These are phyloP conservation scores for Nepenthes alata DNA, from an alignment of 179 eudicot genomes.

Conservation along the genomic window DNA sequence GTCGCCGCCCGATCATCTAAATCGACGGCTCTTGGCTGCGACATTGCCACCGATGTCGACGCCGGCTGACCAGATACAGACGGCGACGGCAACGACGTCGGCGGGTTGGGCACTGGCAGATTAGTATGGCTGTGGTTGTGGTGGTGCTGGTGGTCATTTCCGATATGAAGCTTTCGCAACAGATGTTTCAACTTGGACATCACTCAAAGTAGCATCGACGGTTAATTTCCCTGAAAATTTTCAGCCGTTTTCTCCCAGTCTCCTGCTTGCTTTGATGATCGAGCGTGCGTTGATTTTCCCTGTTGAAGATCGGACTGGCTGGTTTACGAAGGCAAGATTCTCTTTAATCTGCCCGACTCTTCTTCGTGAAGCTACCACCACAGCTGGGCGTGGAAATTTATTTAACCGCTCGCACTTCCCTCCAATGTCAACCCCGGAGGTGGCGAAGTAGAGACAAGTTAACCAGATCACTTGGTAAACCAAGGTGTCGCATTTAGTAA, in stretches of 20 bases:
- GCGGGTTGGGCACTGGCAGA: constrained; percentile 2
- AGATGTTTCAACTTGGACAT: constrained; percentile 97
- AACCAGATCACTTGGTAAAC: no score
- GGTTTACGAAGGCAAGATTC: neutral
- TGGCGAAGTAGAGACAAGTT: neutral
- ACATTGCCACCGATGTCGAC: constrained; percentile 10
- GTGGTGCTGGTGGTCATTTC: constrained; percentile 31
- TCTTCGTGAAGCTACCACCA: neutral
- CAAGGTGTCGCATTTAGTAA: no score
- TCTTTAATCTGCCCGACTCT: neutral
- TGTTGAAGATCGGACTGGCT: neutral
- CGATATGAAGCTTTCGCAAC: constrained; percentile 85
- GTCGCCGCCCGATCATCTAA: constrained; percentile 17
- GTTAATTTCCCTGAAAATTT: neutral
- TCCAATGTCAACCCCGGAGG: neutral
- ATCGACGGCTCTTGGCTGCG: constrained; percentile 13
- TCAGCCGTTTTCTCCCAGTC: neutral
- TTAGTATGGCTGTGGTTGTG: constrained; percentile 21
- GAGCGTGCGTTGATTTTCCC: neutral
- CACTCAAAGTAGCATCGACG: constrained; percentile 28
- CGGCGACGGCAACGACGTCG: constrained; percentile 12
- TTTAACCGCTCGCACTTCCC: neutral
- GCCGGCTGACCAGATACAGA: constrained; percentile 15
- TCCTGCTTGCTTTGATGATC: neutral
- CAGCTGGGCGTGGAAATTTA: neutral